Base-by-base conservation (phyloP, 1,139 yeast genomes). In the Sugiyamaella xylanicola region DNA sequence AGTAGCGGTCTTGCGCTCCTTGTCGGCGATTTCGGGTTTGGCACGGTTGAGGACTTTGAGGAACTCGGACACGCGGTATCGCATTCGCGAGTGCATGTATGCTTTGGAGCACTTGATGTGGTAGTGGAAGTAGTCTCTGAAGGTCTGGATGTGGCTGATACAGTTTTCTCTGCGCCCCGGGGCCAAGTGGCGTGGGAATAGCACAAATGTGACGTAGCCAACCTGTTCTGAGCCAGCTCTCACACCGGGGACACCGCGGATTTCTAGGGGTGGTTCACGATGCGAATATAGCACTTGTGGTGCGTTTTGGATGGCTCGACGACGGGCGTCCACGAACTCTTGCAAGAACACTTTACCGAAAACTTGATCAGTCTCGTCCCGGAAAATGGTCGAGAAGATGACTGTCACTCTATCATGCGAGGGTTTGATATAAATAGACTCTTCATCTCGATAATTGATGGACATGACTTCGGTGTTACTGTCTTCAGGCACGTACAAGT, bases 101-200 rank as follows among this genome's bases (percentile, higher is more conserved):
- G 99, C 98, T 79, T 93, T 93, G 60, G 97, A 91, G 72, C 97
- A 92, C 75, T 93, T 93, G 77, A 93, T 93, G 72, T 93, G 99
- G 75, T 92, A 93, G 73, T 93, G 99, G 86, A 93, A 92, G 74
- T 92, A 93, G 71, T 91, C 95, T 74, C 99, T 82, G 76, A 93
- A 95, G 61, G 89, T 79, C 70, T 91, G 92, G 67, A 93, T 87
- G 72, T 89, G 96, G 41, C 95, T 84, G 64, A 90, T 89, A 67
- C 95, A 85, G 69, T 83, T 86, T 67, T 91, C 92, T 68, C 90
- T 81, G 64, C 89, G 84, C 62, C 86, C 90, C 51, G 84, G 80
- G 36, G 83, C 79, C 72, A 88, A 73, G 72, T 87, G 93, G 72
- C 95, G 81, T 56, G 91, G 85, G 76, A 81, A 76, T 60, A 72